These are phyloP conservation scores for Alternaria sp. DNA, from an alignment of 2,329 filamentous ascomycete species.

Conservation along the genomic window DNA sequence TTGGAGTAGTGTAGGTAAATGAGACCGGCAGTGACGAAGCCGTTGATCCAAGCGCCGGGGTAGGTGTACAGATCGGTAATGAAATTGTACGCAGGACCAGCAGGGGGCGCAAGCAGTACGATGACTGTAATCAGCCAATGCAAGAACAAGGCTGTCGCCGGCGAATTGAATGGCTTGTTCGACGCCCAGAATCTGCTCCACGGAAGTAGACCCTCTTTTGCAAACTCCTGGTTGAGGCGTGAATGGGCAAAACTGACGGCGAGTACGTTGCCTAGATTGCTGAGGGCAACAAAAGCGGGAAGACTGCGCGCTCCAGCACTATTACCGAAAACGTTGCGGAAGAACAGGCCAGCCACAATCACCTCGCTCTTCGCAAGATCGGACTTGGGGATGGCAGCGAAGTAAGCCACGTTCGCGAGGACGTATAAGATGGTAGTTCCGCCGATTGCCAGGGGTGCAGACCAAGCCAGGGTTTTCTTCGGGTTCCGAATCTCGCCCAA, in stretches of 20 bases:
- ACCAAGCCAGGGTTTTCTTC: conserved; percentile 61
- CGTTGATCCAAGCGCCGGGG: conserved; percentile 47
- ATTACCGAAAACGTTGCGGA: conserved; percentile 66
- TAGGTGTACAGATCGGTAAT: conserved; percentile 60
- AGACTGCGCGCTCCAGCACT: conserved; percentile 54
- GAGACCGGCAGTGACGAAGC: conserved; percentile 45
- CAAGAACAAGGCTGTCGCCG: conserved; percentile 61
- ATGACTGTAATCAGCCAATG: conserved; percentile 72
- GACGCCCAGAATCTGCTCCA: conserved; percentile 72
- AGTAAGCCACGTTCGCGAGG: conserved; percentile 70
- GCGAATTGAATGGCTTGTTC: conserved; percentile 70
- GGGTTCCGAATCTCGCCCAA: conserved; percentile 64
- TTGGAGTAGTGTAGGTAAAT: conserved; percentile 47
- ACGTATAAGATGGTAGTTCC: conserved; percentile 67
- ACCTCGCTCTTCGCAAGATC: conserved; percentile 65
- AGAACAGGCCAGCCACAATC: conserved; percentile 67
- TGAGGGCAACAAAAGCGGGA: conserved; percentile 64
- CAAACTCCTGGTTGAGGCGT: conserved; percentile 69
- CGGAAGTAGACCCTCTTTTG: conserved; percentile 72
- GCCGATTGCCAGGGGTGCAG: conserved; percentile 65
- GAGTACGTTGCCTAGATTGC: conserved; percentile 68
- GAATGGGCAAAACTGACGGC: conserved; percentile 67
- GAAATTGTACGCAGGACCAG: conserved; percentile 73
- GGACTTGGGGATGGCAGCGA: conserved; percentile 65
- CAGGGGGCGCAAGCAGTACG: conserved; percentile 69